A percentile compares a stretch with the other conserved stretches of the same genome.
Conservation (phyloP, 495 filamentous ascomycete genomes). For the Elaphomyces granulatus region DNA sequence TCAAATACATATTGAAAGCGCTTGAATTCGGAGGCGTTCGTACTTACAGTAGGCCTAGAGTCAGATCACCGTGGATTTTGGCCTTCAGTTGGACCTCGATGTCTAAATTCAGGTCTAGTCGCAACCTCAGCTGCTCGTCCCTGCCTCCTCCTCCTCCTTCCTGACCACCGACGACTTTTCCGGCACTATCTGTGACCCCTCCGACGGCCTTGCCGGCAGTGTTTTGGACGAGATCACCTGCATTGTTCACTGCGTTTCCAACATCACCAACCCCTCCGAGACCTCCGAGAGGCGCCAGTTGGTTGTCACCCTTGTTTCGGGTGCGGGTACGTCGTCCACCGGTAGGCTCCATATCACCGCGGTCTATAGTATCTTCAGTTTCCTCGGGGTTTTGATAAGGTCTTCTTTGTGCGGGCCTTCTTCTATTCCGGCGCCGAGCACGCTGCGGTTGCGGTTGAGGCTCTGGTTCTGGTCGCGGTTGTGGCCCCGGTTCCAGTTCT, state of each 20-base stretch:
- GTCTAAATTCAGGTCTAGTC: slow-evolving; percentile 77
- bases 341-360: slow-evolving; percentile 22
- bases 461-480: slow-evolving; percentile 15
- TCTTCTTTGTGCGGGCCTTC: slow-evolving; percentile 13
- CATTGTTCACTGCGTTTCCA: slow-evolving; percentile 19
- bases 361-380: slow-evolving; percentile 22
- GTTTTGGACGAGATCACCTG: slow-evolving; percentile 43
- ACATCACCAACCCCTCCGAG: slow-evolving; percentile 45
- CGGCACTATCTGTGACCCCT: slow-evolving; percentile 40
- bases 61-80: slow-evolving; percentile 83
- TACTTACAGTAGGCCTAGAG: slow-evolving; percentile 70
- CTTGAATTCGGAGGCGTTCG: neutral
- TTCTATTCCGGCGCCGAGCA: slow-evolving; percentile 14
- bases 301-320: slow-evolving; percentile 25
- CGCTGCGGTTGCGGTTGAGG: slow-evolving; percentile 12
- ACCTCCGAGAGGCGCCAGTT: slow-evolving; percentile 33
- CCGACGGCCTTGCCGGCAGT: slow-evolving; percentile 48
- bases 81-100: slow-evolving; percentile 84
- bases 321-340: slow-evolving; percentile 20
- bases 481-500: slow-evolving; percentile 13
- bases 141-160: slow-evolving; percentile 32
- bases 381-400: slow-evolving; percentile 21
- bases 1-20: too few relatives aligned
- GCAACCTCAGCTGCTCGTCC: slow-evolving; percentile 59
- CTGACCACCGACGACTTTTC: slow-evolving; percentile 39